Base-by-base conservation (phyloP, 495 filamentous ascomycete genomes). In the Chaetomium tenue region DNA sequence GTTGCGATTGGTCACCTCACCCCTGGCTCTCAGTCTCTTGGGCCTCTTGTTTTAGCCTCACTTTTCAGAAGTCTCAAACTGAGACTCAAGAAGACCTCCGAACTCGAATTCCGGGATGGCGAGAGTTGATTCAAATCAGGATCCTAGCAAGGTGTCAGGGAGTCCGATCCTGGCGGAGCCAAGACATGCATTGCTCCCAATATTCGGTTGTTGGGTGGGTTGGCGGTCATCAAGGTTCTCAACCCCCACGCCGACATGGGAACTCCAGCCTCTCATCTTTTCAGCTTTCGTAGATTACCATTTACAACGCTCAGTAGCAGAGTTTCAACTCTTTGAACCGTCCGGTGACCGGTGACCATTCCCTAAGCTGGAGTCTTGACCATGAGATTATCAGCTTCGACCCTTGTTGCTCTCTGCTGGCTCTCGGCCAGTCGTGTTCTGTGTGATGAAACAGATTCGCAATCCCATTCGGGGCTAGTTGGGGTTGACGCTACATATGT, bases 1-100 rank as follows among this genome's bases (percentile, higher is more conserved):
- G 61, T 23, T 55, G 20, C 39, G 39, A 63, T 63, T 63, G 61
- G 61, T 18, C 26, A 26, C 5, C n/a, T n/a, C n/a, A n/a, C n/a
- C n/a, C n/a, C n/a, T 26, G 5, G 33, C 28, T 30, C 28, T 30
- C 28, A 30, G 28, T 30, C 11, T 33, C 30, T 9, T 9, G 33
- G 9, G 6, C 11, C 33, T n/a, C n/a, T n/a, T n/a, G n/a, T n/a
- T n/a, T n/a, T 8, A 37, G 11, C 6, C 6, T 37, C 33, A 22
- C 13, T 18, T 18, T 44, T 44, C 13, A 44, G 40, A 44, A 18
- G 2, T 44, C 22, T 22, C 44, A 22, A 47, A 23, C 13, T 25
- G 22, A 13, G 26, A 54, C 2, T 54, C 11, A 50, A 22, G 47
- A 33, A 37, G 8, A 37, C 5, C 33, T 37, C 33, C 1, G 8